These are phyloP conservation scores for Takakia lepidozioides DNA, from an alignment of 225 moss, liverwort and hornwort genomes.

Conservation along the genomic window DNA sequence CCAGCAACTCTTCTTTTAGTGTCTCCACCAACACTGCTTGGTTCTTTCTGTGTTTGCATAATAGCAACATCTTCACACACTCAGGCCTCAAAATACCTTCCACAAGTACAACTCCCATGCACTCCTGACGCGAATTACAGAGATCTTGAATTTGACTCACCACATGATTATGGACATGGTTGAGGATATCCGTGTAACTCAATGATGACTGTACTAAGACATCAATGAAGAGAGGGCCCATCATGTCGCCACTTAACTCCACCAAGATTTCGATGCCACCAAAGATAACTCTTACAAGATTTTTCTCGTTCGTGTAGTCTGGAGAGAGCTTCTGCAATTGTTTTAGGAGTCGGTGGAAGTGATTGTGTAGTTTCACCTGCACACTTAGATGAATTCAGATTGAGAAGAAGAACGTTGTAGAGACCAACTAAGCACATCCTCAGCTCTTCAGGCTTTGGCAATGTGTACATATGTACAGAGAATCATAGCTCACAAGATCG, in stretches of 20 bases:
- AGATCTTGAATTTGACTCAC: conserved; percentile 10
- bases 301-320: conserved; percentile 10
- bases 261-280: conserved; percentile 19
- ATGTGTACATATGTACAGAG: no score
- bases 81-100: conserved; percentile 19
- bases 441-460: no score
- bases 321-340: not conserved
- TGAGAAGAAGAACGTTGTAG: not conserved
- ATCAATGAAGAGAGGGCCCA: conserved; percentile 9
- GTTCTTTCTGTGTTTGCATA: conserved; percentile 16
- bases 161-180: not conserved
- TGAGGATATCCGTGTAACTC: not conserved
- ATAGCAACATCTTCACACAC: conserved; percentile 9
- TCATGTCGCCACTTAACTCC: conserved; percentile 17
- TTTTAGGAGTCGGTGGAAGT: not conserved
- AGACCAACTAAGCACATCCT: no score
- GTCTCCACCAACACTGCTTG: conserved; percentile 19
- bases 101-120: conserved; percentile 22
- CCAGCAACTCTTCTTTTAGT: conserved; percentile 4
- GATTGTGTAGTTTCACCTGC: conserved; percentile 21
- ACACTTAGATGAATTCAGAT: not conserved
- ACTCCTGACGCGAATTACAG: conserved; percentile 18
- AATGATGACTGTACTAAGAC: conserved; percentile 9
- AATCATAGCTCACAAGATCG: no score
- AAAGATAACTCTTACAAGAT: conserved; percentile 8